Conservation (phyloP, 768 basidiomycete species). For the Mycena capillaripes region DNA sequence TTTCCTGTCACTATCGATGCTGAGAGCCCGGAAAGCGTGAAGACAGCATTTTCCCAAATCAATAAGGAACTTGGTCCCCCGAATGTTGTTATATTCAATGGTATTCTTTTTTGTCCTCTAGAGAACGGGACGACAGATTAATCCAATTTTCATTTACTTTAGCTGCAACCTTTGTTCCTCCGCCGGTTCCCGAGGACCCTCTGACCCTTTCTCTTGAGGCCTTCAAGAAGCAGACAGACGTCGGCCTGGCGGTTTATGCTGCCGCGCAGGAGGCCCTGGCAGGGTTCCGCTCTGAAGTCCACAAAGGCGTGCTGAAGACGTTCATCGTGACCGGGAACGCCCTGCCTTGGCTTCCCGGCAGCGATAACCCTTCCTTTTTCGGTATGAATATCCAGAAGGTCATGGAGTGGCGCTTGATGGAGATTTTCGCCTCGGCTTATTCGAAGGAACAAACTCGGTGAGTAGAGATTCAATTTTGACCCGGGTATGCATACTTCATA, state of each 20-base stretch:
- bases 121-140: background rate
- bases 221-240: slow-evolving; percentile 30
- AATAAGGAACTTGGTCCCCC: background rate
- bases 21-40: background rate
- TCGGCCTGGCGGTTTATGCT: slow-evolving; percentile 38
- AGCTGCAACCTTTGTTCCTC: background rate
- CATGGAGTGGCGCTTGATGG: slow-evolving; percentile 39
- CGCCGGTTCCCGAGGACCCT: slow-evolving; percentile 34
- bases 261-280: slow-evolving; percentile 45
- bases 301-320: slow-evolving; percentile 40
- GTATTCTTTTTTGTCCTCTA: background rate
- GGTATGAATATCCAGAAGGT: slow-evolving; percentile 44
- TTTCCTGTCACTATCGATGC: background rate
- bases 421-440: slow-evolving; percentile 39
- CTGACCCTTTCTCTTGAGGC: slow-evolving; percentile 42
- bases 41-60: background rate
- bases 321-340: slow-evolving; percentile 50
- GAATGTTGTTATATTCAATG: background rate
- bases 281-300: slow-evolving; percentile 40
- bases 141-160: background rate
- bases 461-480: background rate
- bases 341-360: slow-evolving; percentile 41
- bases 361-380: slow-evolving; percentile 22
- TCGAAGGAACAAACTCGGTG: slow-evolving; percentile 39
- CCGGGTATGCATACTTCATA: background rate